Conservation (phyloP, 1,284 basidiomycete species). For the Rhodofomes roseus region DNA sequence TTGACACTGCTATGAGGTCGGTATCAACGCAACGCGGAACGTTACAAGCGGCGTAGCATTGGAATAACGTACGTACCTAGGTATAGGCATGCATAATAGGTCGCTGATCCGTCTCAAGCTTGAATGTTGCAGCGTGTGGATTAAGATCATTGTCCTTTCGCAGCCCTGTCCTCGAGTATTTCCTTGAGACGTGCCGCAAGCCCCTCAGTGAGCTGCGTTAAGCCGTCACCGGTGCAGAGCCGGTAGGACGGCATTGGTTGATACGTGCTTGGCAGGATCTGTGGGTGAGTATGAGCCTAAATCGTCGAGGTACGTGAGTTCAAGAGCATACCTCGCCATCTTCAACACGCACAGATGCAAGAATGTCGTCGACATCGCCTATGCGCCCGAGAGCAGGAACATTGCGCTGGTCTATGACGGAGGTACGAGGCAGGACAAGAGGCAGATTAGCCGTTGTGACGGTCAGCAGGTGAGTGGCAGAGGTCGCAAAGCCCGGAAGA, state of each 20-base stretch:
- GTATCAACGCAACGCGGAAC: too few species aligned
- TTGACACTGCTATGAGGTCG: too few species aligned
- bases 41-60: not conserved
- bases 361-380: slow-evolving; percentile 77
- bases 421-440: not conserved
- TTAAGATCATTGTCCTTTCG: not conserved
- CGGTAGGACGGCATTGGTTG: slow-evolving; percentile 79
- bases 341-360: slow-evolving; percentile 69
- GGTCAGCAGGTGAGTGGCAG: too few species aligned
- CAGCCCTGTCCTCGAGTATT: slow-evolving; percentile 24
- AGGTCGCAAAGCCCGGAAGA: not conserved
- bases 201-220: slow-evolving; percentile 60
- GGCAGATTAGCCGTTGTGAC: not conserved
- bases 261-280: slow-evolving; percentile 72
- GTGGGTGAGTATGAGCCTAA: not conserved
- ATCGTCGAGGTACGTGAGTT: not conserved
- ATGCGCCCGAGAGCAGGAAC: slow-evolving; percentile 67
- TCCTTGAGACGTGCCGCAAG: slow-evolving; percentile 45
- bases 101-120: not conserved
- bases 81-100: not conserved
- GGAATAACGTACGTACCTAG: not conserved
- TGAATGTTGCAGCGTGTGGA: too few species aligned
- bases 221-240: slow-evolving; percentile 66
- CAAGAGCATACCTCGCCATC: slow-evolving; percentile 51
- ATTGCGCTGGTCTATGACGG: slow-evolving; percentile 58